A percentile compares a stretch with the other conserved stretches of the same genome.
Conservation (phyloP, 441 rosid genomes). For the Melastoma candidum region DNA sequence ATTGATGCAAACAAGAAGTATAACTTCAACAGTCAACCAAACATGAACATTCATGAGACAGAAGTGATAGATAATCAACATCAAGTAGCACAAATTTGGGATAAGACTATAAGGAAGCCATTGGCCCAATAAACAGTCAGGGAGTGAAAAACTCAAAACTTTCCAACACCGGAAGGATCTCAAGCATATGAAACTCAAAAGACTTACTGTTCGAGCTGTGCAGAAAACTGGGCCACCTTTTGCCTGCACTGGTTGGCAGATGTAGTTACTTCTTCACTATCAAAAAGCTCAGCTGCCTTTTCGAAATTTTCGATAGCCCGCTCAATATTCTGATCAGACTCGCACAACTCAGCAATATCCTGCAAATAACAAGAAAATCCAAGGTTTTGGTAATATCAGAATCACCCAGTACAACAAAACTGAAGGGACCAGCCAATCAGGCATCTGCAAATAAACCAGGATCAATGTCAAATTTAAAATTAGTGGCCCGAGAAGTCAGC, state of each 20-base stretch:
- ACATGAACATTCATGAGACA: too few species aligned
- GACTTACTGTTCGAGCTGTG: constrained; percentile 76
- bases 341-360: constrained; percentile 91
- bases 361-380: constrained; percentile 14
- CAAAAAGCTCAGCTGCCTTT: constrained; percentile 89
- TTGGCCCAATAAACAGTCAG: not conserved
- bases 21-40: too few species aligned
- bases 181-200: constrained; percentile 4
- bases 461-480: too few species aligned
- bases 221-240: constrained; percentile 93
- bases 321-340: constrained; percentile 65
- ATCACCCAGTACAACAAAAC: too few species aligned
- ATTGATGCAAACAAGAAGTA: too few species aligned
- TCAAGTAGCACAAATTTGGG: not conserved
- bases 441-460: too few species aligned
- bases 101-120: not conserved
- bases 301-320: constrained; percentile 69
- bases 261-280: constrained; percentile 80
- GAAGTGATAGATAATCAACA: too few species aligned
- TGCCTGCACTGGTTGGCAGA: constrained; percentile 98
- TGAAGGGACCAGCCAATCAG: too few species aligned
- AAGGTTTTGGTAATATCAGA: not conserved
- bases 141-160: too few species aligned
- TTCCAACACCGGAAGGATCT: not conserved
- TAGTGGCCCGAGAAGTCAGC: too few species aligned